Conservation (phyloP, 1,284 basidiomycete species). For the Sphagnurus paluster region DNA sequence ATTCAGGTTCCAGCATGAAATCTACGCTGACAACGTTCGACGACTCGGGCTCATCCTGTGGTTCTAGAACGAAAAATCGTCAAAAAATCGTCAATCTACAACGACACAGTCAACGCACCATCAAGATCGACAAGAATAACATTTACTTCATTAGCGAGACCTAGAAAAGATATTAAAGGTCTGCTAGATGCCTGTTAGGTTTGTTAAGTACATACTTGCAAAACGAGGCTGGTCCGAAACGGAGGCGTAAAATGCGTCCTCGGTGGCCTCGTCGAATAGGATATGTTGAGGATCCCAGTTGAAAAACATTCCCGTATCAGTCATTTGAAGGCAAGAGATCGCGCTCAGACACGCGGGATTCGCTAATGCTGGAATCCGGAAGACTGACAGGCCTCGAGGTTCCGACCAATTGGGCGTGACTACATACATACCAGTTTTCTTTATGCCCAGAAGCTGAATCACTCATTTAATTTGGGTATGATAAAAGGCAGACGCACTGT, state of each 20-base stretch:
- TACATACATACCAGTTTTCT: conserved; percentile 52
- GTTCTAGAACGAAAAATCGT: conserved; percentile 2
- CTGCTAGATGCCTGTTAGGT: background rate
- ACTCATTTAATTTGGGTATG: background rate
- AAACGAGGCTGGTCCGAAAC: conserved; percentile 7
- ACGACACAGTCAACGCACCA: conserved; percentile 4
- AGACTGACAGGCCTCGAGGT: conserved; percentile 29
- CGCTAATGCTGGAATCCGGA: conserved; percentile 39
- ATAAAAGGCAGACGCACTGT: conserved; percentile 38
- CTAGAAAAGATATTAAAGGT: background rate
- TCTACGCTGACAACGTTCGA: conserved; percentile 15
- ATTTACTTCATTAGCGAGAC: conserved; percentile 7
- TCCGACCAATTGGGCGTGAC: conserved; percentile 30
- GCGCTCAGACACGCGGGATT: conserved; percentile 30
- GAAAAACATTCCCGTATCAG: conserved; percentile 49
- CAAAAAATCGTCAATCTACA: background rate
- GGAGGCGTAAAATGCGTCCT: conserved; percentile 11
- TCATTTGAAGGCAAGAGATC: conserved; percentile 59
- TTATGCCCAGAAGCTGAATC: background rate
- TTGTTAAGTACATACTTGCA: conserved; percentile 8
- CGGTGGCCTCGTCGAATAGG: background rate
- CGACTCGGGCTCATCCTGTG: conserved; percentile 9
- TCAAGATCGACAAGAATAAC: conserved; percentile 12
- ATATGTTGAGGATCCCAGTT: conserved; percentile 41
- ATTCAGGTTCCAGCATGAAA: conserved; percentile 2